phyloP scores from a whole-genome alignment of 2,329 filamentous ascomycete genomes.

The Xenoacremonium recifei region DNA sequence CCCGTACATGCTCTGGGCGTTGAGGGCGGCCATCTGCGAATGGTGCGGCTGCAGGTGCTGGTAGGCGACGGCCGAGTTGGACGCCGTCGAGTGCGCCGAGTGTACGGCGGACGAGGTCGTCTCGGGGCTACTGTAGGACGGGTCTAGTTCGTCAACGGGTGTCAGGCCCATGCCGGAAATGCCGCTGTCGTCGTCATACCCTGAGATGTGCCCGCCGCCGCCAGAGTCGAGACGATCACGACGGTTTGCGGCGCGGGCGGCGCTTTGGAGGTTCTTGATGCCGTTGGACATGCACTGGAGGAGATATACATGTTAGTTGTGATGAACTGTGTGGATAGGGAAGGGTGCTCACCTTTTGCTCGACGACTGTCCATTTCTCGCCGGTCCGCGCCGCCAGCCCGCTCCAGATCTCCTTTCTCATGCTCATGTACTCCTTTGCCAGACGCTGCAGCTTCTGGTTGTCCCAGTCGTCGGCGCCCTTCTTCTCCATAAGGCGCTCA shows the following conservation, averaged over 20 bases:
- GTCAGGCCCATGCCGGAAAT: conserved; percentile 62
- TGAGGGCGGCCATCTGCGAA: conserved; percentile 17
- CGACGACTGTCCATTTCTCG: conserved; percentile 77
- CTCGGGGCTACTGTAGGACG: conserved; percentile 56
- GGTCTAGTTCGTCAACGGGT: conserved; percentile 58
- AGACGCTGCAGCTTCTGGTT: conserved; percentile 70
- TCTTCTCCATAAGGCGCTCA: conserved; percentile 77
- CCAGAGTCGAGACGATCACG: conserved; percentile 58
- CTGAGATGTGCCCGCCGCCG: conserved; percentile 34
- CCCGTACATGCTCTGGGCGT: conserved; percentile 18
- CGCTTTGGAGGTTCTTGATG: conserved; percentile 74
- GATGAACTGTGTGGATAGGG: neutral
- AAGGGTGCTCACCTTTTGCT: conserved; percentile 53
- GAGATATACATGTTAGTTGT: neutral
- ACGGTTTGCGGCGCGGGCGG: conserved; percentile 63
- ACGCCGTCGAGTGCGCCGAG: conserved; percentile 27
- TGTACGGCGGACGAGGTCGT: conserved; percentile 43
- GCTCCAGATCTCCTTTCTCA: conserved; percentile 80
- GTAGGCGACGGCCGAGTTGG: conserved; percentile 35
- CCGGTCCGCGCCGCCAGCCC: conserved; percentile 69
- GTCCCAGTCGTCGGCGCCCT: conserved; percentile 76
- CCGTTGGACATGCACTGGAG: conserved; percentile 78
- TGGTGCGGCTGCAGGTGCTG: conserved; percentile 24
- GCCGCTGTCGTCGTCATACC: conserved; percentile 69
- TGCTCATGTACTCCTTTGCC: conserved; percentile 74